Evolutionary conservation across 768 basidiomycete species (phyloP).

Genomic region (Cyclocybe aegerita): DNA sequence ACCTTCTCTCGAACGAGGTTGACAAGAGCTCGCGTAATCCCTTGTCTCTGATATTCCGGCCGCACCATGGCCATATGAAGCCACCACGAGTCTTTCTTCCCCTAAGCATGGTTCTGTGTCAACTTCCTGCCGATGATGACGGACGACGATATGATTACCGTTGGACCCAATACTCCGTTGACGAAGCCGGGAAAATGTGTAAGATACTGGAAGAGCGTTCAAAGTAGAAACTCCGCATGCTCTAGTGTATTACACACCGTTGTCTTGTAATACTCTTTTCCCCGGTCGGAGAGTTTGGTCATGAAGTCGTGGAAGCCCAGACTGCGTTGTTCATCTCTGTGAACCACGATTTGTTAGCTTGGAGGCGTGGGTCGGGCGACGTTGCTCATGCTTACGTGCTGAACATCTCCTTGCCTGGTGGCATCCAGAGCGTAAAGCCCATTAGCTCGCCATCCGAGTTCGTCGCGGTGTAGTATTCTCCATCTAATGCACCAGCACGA

Average conservation of each 20-base stretch:
- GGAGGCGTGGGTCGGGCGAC: not conserved
- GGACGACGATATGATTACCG: constrained; percentile 8
- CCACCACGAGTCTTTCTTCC: constrained; percentile 27
- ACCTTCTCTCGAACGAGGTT: constrained; percentile 26
- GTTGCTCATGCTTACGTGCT: constrained; percentile 23
- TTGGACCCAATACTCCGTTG: constrained; percentile 18
- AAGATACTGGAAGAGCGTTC: constrained; percentile 12
- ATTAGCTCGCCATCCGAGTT: constrained; percentile 20
- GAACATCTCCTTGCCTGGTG: constrained; percentile 29
- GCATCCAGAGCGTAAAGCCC: constrained; percentile 30
- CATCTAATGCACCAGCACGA: constrained; percentile 21
- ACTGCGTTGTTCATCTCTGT: constrained; percentile 23
- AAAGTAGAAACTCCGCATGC: too few species aligned
- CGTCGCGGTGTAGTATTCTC: constrained; percentile 28
- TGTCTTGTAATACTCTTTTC: constrained; percentile 22
- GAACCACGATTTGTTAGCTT: not conserved
- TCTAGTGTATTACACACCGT: constrained; percentile 10
- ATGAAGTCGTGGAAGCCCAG: constrained; percentile 27
- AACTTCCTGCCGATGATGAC: not conserved
- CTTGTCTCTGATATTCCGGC: constrained; percentile 23
- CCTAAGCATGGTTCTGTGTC: constrained; percentile 13
- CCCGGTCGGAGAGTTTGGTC: constrained; percentile 18
- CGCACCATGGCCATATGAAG: constrained; percentile 26
- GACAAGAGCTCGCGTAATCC: constrained; percentile 23
- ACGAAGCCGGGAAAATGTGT: constrained; percentile 19